These are phyloP conservation scores for Annulohypoxylon nitens DNA, from an alignment of 495 filamentous ascomycete genomes.

Conservation along the genomic window DNA sequence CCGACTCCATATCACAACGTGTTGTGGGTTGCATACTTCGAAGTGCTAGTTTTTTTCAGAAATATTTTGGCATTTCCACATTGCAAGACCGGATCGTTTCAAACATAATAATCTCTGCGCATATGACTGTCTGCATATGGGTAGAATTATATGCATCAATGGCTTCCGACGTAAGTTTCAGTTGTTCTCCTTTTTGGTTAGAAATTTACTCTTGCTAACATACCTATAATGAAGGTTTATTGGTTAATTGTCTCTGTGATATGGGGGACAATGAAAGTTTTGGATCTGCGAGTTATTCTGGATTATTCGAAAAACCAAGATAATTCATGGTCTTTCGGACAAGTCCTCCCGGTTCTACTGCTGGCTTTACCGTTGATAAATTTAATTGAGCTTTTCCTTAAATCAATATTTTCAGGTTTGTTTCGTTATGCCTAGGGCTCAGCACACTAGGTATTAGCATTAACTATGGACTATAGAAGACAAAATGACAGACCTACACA, in stretches of 20 bases:
- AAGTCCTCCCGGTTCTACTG: conserved; percentile 3
- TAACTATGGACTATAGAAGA: not conserved
- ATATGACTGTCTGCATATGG: not conserved
- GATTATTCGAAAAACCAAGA: not conserved
- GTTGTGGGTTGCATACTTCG: not conserved
- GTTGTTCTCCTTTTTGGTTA: not conserved
- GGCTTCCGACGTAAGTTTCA: not conserved
- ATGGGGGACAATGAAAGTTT: conserved; percentile 1
- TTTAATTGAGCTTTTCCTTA: not conserved
- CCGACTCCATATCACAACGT: not conserved
- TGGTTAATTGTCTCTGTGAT: not conserved
- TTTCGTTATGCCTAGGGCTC: not conserved
- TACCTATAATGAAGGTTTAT: not conserved
- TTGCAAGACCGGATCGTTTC: not conserved
- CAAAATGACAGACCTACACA: not conserved
- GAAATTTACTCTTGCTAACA: not conserved
- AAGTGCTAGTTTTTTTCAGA: not conserved
- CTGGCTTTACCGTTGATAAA: not conserved
- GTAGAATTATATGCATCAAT: not conserved
- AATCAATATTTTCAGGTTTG: not conserved
- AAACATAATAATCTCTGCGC: not conserved
- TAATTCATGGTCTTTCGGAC: not conserved
- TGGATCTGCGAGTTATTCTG: not conserved
- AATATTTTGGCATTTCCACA: not conserved
- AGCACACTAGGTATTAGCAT: not conserved